phyloP scores from a whole-genome alignment of 1,284 basidiomycete genomes.

The Cutaneotrichosporon sp. region DNA sequence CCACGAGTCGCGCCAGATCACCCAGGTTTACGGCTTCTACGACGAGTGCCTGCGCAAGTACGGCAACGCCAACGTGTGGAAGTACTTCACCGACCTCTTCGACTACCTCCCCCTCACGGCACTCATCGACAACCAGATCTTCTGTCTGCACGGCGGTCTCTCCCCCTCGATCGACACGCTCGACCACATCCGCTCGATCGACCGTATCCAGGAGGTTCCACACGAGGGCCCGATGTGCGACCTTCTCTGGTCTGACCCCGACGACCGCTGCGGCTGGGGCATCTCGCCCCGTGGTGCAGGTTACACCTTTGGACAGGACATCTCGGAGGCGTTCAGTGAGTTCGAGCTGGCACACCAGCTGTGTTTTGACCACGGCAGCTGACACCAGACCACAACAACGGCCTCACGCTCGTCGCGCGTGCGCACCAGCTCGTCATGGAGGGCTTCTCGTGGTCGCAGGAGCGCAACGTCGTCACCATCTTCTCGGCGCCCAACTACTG shows the following conservation, averaged over 20 bases:
- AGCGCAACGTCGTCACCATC: constrained; percentile 99
- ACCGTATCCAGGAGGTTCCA: constrained; percentile 97
- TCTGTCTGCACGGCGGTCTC: constrained; percentile 97
- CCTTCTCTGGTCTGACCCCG: constrained; percentile 97
- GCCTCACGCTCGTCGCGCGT: constrained; percentile 89
- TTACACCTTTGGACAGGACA: constrained; percentile 99
- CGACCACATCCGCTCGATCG: constrained; percentile 97
- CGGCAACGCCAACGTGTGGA: constrained; percentile 99
- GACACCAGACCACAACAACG: constrained; percentile 85
- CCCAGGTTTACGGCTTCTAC: constrained; percentile 99
- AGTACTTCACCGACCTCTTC: constrained; percentile 98
- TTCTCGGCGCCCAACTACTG: constrained; percentile 99
- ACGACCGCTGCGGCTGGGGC: constrained; percentile 99
- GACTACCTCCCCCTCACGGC: constrained; percentile 97
- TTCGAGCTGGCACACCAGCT: constrained; percentile 6
- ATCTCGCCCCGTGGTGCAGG: constrained; percentile 98
- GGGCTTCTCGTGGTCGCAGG: constrained; percentile 90
- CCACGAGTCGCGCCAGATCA: constrained; percentile 99
- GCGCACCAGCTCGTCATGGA: constrained; percentile 99
- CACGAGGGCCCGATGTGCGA: constrained; percentile 99
- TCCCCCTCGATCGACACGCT: constrained; percentile 99
- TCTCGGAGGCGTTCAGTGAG: constrained; percentile 63
- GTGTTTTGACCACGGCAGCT: not conserved
- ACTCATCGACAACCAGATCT: constrained; percentile 99
- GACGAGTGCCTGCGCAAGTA: constrained; percentile 99